Conservation (phyloP, 2,329 filamentous ascomycete species). For the Fonsecaea nubica region DNA sequence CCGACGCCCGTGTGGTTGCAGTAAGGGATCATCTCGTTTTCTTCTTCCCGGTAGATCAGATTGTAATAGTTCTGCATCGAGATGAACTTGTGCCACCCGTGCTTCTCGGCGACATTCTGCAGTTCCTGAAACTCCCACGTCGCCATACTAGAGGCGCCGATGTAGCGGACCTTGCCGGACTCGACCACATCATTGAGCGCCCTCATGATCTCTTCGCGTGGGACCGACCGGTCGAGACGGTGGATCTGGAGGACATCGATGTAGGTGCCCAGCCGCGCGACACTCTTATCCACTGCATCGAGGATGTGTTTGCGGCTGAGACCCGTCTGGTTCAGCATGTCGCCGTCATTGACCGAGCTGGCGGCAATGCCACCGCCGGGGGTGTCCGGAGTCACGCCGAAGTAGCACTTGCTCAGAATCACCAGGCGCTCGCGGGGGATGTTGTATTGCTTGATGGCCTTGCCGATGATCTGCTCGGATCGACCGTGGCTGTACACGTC, state of each 20-base stretch:
- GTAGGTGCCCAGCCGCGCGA: conserved; percentile 54
- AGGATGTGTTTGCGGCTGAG: conserved; percentile 68
- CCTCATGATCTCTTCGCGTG: conserved; percentile 58
- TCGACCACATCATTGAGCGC: conserved; percentile 54
- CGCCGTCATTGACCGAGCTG: conserved; percentile 30
- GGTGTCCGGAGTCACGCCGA: conserved; percentile 44
- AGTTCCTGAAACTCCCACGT: conserved; percentile 51
- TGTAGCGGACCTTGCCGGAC: conserved; percentile 51
- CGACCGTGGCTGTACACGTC: conserved; percentile 43
- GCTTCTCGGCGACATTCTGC: conserved; percentile 57
- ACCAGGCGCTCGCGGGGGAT: conserved; percentile 64
- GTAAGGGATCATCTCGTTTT: conserved; percentile 55
- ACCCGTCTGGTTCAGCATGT: conserved; percentile 49
- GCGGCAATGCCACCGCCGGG: conserved; percentile 45
- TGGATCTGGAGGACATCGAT: conserved; percentile 60
- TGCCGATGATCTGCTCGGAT: conserved; percentile 52
- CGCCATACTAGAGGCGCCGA: conserved; percentile 47
- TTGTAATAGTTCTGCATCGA: conserved; percentile 60
- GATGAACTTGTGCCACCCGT: conserved; percentile 60
- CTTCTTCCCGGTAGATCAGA: conserved; percentile 53
- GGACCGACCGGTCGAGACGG: conserved; percentile 51
- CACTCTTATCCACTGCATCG: conserved; percentile 62
- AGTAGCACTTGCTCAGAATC: conserved; percentile 64
- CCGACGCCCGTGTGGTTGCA: conserved; percentile 49
- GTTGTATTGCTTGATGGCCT: conserved; percentile 65